Percentiles rank a stretch among this genome's conserved stretches.
phyloP scores from a whole-genome alignment of 2,329 filamentous ascomycete genomes.

The Neoscytalidium dimidiatum region DNA sequence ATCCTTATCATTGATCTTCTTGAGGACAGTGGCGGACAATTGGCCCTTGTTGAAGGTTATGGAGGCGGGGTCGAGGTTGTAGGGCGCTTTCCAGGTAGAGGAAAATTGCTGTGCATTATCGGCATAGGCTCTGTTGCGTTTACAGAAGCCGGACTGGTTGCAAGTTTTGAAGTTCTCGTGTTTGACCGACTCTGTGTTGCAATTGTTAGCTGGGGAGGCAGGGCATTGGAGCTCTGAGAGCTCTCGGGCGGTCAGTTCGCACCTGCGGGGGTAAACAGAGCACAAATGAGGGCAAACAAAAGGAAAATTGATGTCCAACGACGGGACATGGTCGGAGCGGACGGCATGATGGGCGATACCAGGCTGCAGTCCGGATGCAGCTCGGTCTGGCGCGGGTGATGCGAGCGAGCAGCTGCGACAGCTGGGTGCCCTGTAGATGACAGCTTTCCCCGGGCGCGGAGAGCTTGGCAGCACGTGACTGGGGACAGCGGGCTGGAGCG shows the following conservation, averaged over 20 bases:
- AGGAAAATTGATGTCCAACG: slow-evolving; percentile 61
- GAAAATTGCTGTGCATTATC: slow-evolving; percentile 69
- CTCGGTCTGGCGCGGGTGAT: neutral
- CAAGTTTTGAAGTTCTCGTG: slow-evolving; percentile 98
- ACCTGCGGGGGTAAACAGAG: slow-evolving; percentile 39
- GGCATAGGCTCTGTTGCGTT: slow-evolving; percentile 87
- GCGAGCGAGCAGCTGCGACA: neutral
- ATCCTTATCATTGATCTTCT: slow-evolving; percentile 68
- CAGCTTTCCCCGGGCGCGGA: slow-evolving; percentile 20
- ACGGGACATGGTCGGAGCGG: slow-evolving; percentile 46
- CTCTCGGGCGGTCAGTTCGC: slow-evolving; percentile 22
- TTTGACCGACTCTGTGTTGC: slow-evolving; percentile 63
- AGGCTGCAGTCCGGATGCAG: slow-evolving; percentile 18
- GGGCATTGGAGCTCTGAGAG: neutral
- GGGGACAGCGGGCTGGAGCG: neutral
- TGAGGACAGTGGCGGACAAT: slow-evolving; percentile 78
- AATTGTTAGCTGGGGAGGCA: slow-evolving; percentile 5
- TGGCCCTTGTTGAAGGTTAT: slow-evolving; percentile 77
- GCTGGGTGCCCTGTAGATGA: slow-evolving; percentile 8
- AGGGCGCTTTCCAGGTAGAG: slow-evolving; percentile 76
- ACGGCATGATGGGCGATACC: slow-evolving; percentile 17
- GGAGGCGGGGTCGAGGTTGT: slow-evolving; percentile 71
- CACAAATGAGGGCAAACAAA: slow-evolving; percentile 35
- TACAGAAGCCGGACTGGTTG: slow-evolving; percentile 94
- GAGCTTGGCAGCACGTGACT: slow-evolving; percentile 16